Evolutionary conservation across 2,329 filamentous ascomycete genomes (phyloP), one percentile per base, ranked within the genome.

Genomic region (Verticillium alfalfae): DNA sequence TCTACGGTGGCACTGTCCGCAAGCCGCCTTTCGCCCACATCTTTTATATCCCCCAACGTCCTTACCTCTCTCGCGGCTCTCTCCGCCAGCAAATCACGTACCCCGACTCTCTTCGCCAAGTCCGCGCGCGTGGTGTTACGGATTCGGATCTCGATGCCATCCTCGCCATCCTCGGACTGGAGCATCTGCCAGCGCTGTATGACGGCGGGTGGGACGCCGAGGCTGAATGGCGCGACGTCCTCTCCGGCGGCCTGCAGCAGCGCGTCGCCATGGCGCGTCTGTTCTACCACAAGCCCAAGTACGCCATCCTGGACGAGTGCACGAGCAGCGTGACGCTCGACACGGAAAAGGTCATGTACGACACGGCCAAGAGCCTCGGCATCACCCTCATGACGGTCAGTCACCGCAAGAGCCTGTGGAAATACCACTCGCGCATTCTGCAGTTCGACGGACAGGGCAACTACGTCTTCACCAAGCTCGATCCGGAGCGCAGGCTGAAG

Each of bases 1-100:
- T 98, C 13, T 99, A 99, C 75, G 94, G 95, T 66, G 95, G 95
- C 59, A 92, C 86, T 1, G 95, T 99, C 22, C 84, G 92, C 70
- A 98, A 98, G 74, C 95, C 95, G 1, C 88, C 91, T 1, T 95
- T 94, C 70, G 88, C 91, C 67, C 90, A 95, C 72, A 98, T 99
- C 72, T 99, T 98, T 78, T 99, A 99, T 78, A 96, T 99, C 66
- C 95, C 95, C 0, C 95, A 99, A 72, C 88, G 95, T 1, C 95
- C 95, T 0, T 99, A 99, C 72, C 84, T 99, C 1, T 95, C 91
- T 15, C 88, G 92, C 60, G 95, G 95, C 26, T 93, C 91, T 1
- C 85, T 99, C n/a, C 88, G 95, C 45, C 93, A 98, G 74, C 95
- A 99, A 71, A 93, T 99, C 68, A 97, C 95, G 63, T 99, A 99